Base-by-base conservation (phyloP, 192 early-diverging fungal genomes). In the Coemansia sp. region DNA sequence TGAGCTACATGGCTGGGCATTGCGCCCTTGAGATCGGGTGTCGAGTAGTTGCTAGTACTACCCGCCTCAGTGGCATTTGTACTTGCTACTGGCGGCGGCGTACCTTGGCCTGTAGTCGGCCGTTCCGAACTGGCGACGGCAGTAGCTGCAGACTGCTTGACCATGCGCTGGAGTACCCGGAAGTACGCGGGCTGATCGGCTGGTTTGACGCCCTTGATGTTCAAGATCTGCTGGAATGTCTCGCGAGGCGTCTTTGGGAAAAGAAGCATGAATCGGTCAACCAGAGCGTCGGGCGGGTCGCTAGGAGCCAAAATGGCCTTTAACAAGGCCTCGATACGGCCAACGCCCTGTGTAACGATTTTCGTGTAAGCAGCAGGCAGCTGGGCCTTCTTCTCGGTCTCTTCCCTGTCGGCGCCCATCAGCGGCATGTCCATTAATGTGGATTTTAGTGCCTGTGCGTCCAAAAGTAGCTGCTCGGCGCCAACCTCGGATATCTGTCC, bases 391-490 rank as follows among this genome's bases (percentile, higher is more conserved):
- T 47, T 47, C 47, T 27, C 25, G 24, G 25, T 27, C 31, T 35
- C 54, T 10, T 68, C 61, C 17, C 77, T 76, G 29, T 90, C 88
- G 7, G 77, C 60, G 9, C 87, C 89, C 51, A 93, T 79, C 11
- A 74, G 84, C 2, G 92, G 90, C 71, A 97, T 87, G 31, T 90
- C 90, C 36, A 90, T 68, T 38, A 99, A 68, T 12, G 88, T 81
- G 0, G 92, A 92, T 66, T 97, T 98, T 35, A 99, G 78, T 6
- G 95, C 89, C 65, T 98, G 94, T 17, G 92, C 96, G 79, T 99
- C 97, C 12, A 99, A 76, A 2, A 99, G 83, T 80, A 98, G 84
- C 73, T 99, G 97, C 65, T 99, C 97, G 6, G 96, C 96, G 24
- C 96, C 97, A 45, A 96, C 89, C 82, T 97, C 96, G 1, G 93